phyloP scores from a whole-genome alignment of 2,329 filamentous ascomycete genomes.

The Blastomyces parvus region DNA sequence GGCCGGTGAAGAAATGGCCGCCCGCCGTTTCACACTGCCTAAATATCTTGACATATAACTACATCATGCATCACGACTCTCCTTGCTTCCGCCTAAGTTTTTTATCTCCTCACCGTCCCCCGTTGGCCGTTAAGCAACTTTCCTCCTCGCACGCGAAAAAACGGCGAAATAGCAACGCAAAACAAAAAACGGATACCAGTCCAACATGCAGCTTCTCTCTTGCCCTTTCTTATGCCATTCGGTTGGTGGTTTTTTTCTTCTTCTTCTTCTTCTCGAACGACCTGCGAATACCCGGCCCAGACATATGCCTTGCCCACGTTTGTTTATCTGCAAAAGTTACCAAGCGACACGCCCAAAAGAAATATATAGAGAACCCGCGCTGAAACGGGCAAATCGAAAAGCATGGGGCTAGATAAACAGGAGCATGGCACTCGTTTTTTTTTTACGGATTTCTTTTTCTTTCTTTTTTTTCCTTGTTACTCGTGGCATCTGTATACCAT shows the following conservation, averaged over 20 bases:
- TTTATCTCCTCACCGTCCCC: background rate
- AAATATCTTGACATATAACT: background rate
- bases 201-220: background rate
- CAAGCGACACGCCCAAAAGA: background rate
- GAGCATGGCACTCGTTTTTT: background rate
- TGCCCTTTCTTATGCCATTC: background rate
- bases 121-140: background rate
- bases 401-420: background rate
- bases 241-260: background rate
- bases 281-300: background rate
- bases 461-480: background rate
- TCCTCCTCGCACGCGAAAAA: background rate
- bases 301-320: background rate
- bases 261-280: too few species aligned
- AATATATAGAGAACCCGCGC: background rate
- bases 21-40: background rate
- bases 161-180: background rate
- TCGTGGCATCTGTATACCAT: background rate
- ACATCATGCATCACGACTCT: background rate
- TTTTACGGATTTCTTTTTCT: background rate
- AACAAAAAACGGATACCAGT: background rate
- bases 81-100: background rate
- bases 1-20: slow-evolving; percentile 11
- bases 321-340: background rate
- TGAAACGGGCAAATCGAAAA: background rate